Base-by-base conservation (phyloP, 176 grass and related monocot species). In the Carex myosuroides region DNA sequence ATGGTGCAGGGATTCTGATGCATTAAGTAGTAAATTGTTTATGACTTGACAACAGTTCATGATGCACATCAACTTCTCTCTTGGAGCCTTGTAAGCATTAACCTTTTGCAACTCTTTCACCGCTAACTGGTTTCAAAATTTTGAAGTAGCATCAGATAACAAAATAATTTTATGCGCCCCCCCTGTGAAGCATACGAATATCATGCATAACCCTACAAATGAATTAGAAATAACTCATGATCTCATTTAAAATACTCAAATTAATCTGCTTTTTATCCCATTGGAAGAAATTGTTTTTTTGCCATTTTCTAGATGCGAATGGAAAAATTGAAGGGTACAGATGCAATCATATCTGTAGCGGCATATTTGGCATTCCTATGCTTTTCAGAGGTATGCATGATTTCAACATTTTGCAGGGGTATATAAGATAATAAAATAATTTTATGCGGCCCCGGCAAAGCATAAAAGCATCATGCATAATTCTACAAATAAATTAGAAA, bases 71-170 rank as follows among this genome's bases (percentile, higher is more conserved):
- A 98, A 86, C 82, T 98, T 98, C 54, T 98, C 95, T 10, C 89
- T 64, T 26, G 95, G 95, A 32, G 90, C 88, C 89, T 88, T 98
- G 79, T 90, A 98, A 60, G 89, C 79, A 84, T 98, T 94, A 9
- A 98, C 90, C 87, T 94, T 98, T 84, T 98, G 95, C 70, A 98
- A 81, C 80, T 98, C 95, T 85, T 98, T 98, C 33, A 92, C 95
- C 79, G 95, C 92, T 86, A 98, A 77, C 95, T 98, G 83, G 42
- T 80, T 41, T 44, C 18, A 39, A 4, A 84, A 59, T 32, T 79
- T 70, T 70, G 73, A 80, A 13, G 12, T 33, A 50, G 80, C 70
- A 71, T 61, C 79, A 89, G 62, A 42, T 29, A 16, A 60, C 37
- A 82, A 62, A 59, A 83, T 60, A 83, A 67, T 68, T 46, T 48